Conservation (phyloP, 2,329 filamentous ascomycete genomes). For the Cladosporium austrohemisphaericum region DNA sequence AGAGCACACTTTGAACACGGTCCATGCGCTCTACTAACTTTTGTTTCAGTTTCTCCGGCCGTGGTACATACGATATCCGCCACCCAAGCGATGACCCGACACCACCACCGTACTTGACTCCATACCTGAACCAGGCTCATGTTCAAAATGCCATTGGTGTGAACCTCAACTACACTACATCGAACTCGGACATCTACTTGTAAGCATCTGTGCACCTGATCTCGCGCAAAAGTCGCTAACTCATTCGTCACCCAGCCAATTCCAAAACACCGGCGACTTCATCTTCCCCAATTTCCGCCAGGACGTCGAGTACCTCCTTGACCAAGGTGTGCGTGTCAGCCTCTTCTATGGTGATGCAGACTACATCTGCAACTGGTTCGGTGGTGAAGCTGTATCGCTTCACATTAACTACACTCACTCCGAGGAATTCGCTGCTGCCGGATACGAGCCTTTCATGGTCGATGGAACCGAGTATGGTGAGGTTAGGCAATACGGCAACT, state of each 20-base stretch:
- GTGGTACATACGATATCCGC: slow-evolving; percentile 60
- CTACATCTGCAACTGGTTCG: slow-evolving; percentile 42
- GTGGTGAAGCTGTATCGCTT: slow-evolving; percentile 36
- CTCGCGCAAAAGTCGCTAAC: slow-evolving; percentile 16
- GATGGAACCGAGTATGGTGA: slow-evolving; percentile 40
- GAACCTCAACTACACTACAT: slow-evolving; percentile 53
- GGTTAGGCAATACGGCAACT: slow-evolving; percentile 34
- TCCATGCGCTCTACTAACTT: background rate
- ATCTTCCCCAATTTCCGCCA: slow-evolving; percentile 57
- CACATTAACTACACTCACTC: slow-evolving; percentile 37
- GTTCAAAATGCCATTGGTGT: slow-evolving; percentile 57
- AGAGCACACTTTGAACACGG: background rate
- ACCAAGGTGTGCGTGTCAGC: slow-evolving; percentile 37
- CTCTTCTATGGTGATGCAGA: slow-evolving; percentile 39
- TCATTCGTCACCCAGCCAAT: slow-evolving; percentile 51
- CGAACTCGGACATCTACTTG: slow-evolving; percentile 53
- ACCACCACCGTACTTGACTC: slow-evolving; percentile 57
- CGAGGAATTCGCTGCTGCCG: slow-evolving; percentile 27
- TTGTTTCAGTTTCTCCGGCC: slow-evolving; percentile 41
- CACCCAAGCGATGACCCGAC: slow-evolving; percentile 56
- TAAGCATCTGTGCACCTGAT: slow-evolving; percentile 41
- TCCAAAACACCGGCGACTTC: slow-evolving; percentile 57
- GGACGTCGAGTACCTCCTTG: slow-evolving; percentile 41
- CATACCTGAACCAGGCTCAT: slow-evolving; percentile 59
- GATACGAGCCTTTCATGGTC: slow-evolving; percentile 35